Evolutionary conservation across 495 filamentous ascomycete genomes (phyloP).

Genomic region (Aspergillus egyptiacus): DNA sequence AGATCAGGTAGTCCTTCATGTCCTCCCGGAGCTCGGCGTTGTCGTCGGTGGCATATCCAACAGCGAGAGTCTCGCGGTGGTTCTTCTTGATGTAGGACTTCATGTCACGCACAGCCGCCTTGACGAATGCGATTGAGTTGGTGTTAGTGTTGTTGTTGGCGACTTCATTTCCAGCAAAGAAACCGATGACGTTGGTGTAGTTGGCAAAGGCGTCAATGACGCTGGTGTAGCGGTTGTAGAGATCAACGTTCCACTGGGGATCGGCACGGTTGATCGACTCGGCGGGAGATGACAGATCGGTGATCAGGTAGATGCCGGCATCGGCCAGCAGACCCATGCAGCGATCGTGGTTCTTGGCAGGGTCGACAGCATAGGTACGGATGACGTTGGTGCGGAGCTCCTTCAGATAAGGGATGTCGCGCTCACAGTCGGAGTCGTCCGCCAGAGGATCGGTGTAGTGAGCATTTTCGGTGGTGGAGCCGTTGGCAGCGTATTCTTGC

Average conservation of each 20-base stretch:
- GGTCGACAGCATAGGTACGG: conserved; percentile 91
- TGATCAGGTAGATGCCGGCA: conserved; percentile 92
- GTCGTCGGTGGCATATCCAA: conserved; percentile 96
- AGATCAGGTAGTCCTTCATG: conserved; percentile 89
- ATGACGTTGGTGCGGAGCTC: conserved; percentile 82
- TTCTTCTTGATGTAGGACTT: conserved; percentile 89
- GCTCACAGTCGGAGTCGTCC: conserved; percentile 60
- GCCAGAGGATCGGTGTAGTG: conserved; percentile 67
- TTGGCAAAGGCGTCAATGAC: conserved; percentile 77
- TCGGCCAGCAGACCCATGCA: conserved; percentile 86
- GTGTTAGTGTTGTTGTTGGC: conserved; percentile 83
- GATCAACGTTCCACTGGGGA: conserved; percentile 69
- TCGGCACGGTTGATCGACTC: conserved; percentile 76
- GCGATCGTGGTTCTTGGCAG: conserved; percentile 63
- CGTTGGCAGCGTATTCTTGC: conserved; percentile 46
- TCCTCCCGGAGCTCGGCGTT: conserved; percentile 70
- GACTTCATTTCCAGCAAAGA: conserved; percentile 98
- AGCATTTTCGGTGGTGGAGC: conserved; percentile 24
- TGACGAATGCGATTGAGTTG: conserved; percentile 82
- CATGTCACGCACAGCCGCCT: conserved; percentile 92
- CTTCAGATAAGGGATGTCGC: conserved; percentile 77
- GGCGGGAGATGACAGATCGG: conserved; percentile 76
- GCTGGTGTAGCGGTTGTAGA: conserved; percentile 76
- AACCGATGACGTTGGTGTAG: conserved; percentile 88
- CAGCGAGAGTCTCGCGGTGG: conserved; percentile 64